These are phyloP conservation scores for Amanita subjunquillea DNA, from an alignment of 768 basidiomycete genomes.

Conservation along the genomic window DNA sequence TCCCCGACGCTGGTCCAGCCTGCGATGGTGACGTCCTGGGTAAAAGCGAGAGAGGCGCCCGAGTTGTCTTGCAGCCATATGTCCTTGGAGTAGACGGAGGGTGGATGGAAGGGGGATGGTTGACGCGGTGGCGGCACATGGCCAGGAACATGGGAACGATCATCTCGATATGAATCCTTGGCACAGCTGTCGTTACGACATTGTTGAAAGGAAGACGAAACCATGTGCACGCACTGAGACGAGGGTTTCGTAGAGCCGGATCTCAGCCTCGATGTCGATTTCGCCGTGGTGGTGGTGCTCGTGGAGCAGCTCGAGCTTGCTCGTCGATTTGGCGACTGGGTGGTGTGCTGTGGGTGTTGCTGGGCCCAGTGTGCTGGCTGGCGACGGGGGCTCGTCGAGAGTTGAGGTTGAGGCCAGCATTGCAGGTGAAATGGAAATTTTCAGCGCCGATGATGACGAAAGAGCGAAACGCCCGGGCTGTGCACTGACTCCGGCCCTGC, in stretches of 20 bases:
- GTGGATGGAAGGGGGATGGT: constrained; percentile 17
- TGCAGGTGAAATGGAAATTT: background rate
- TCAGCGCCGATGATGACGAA: background rate
- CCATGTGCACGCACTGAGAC: constrained; percentile 25
- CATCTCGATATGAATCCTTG: too few relatives aligned
- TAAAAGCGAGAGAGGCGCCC: constrained; percentile 44
- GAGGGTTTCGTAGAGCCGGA: constrained; percentile 56
- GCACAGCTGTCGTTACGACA: too few relatives aligned
- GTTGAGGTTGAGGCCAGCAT: background rate
- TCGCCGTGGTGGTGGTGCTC: constrained; percentile 13
- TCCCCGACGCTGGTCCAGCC: constrained; percentile 64
- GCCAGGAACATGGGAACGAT: too few relatives aligned
- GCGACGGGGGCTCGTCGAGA: background rate
- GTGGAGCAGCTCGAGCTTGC: constrained; percentile 38
- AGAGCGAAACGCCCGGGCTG: too few relatives aligned
- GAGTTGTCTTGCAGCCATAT: constrained; percentile 60
- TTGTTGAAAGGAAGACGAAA: too few relatives aligned
- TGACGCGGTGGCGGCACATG: too few relatives aligned
- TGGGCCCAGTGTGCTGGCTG: background rate
- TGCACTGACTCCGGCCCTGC: too few relatives aligned
- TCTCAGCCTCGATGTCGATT: constrained; percentile 64
- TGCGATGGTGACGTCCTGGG: constrained; percentile 51
- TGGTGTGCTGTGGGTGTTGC: too few relatives aligned
- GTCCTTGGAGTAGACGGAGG: constrained; percentile 53
- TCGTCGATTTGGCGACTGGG: too few relatives aligned